Conservation (phyloP, 202 grass and related monocot species). For the Brachypodium distachyon region DNA sequence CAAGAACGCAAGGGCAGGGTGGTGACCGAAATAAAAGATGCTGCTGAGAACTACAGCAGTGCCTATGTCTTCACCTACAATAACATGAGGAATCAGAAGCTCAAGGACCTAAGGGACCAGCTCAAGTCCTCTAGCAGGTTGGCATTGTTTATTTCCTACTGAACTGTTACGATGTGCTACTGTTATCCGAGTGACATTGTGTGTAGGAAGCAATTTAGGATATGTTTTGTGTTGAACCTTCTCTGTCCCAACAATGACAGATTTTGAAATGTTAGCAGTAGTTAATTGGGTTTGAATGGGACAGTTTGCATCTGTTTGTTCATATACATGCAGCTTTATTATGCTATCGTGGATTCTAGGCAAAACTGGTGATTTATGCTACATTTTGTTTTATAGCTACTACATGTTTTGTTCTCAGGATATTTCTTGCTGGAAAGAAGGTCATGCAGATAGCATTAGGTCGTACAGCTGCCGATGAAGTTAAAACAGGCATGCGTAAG, state of each 20-base stretch:
- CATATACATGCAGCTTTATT: background rate
- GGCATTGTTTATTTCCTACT: background rate
- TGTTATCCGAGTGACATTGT: background rate
- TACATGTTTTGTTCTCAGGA: conserved; percentile 22
- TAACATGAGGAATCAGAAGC: conserved; percentile 93
- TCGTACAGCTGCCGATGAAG: conserved; percentile 70
- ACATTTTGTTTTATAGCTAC: background rate
- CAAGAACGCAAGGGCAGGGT: conserved; percentile 66
- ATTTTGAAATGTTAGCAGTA: background rate
- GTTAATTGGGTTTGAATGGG: background rate
- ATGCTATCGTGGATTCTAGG: background rate
- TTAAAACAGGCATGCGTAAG: conserved; percentile 60
- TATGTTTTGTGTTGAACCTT: background rate
- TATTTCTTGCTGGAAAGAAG: conserved; percentile 97
- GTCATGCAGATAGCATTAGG: conserved; percentile 92
- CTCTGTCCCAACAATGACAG: background rate
- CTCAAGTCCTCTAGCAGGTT: conserved; percentile 79
- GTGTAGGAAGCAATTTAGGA: background rate
- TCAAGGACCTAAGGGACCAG: conserved; percentile 82
- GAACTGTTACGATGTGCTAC: background rate
- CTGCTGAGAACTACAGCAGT: conserved; percentile 27
- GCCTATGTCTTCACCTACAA: conserved; percentile 82
- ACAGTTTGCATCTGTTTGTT: background rate
- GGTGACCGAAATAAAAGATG: conserved; percentile 61
- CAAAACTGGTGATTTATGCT: background rate